A percentile compares a stretch with the other conserved stretches of the same genome.
Conservation (phyloP, 129 eudicot species). For the Ambrosia artemisiifolia region DNA sequence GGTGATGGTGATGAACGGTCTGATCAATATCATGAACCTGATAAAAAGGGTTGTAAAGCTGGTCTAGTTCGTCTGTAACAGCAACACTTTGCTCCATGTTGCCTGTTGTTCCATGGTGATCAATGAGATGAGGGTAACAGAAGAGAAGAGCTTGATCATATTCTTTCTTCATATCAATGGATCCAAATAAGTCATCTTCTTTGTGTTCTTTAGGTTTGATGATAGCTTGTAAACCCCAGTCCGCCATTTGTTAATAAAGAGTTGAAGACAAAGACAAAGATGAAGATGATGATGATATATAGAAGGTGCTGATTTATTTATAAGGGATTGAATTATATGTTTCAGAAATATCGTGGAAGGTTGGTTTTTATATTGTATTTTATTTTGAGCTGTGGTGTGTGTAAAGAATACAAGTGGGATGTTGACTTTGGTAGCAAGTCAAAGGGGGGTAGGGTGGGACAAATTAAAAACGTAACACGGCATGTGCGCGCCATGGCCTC, state of each 20-base stretch:
- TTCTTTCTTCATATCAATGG: conserved; percentile 31
- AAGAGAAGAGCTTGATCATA: conserved; percentile 40
- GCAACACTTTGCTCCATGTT: not conserved
- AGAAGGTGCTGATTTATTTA: conserved; percentile 32
- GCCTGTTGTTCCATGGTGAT: conserved; percentile 1
- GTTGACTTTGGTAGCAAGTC: conserved; percentile 41
- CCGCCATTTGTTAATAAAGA: conserved; percentile 26
- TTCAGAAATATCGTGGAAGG: conserved; percentile 26
- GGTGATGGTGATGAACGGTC: conserved; percentile 12
- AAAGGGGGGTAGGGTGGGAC: conserved; percentile 24
- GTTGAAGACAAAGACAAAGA: conserved; percentile 4
- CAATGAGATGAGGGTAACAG: conserved; percentile 31
- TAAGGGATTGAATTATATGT: not conserved
- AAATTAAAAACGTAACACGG: conserved; percentile 33
- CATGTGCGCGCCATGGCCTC: conserved; percentile 17
- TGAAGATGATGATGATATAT: not conserved
- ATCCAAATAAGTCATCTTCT: conserved; percentile 17
- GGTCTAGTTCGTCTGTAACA: conserved; percentile 44
- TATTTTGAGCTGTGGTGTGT: not conserved
- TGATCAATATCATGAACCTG: conserved; percentile 14
- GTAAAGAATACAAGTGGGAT: conserved; percentile 34
- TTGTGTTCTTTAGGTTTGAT: conserved; percentile 33
- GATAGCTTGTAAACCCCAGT: conserved; percentile 75
- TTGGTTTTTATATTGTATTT: not conserved
- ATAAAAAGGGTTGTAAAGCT: conserved; percentile 61